A percentile compares a stretch with the other conserved stretches of the same genome.
Evolutionary conservation across 495 filamentous ascomycete species (phyloP).

Genomic region (Evernia prunastri): DNA sequence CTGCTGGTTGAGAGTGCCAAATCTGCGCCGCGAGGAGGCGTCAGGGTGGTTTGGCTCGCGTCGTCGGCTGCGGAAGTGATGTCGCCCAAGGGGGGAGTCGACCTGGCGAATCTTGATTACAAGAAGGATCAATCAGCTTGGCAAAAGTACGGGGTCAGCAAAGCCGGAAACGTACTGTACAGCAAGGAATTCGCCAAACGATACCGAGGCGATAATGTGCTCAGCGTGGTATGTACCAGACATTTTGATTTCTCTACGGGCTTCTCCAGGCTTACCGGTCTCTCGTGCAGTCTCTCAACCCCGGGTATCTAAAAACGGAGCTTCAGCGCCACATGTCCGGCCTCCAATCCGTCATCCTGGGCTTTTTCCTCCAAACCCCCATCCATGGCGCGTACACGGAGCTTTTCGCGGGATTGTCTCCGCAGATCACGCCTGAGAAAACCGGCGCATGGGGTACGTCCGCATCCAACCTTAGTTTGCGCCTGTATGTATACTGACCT

Average conservation of each 20-base stretch:
- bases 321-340: conserved; percentile 27
- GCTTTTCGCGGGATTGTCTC: conserved; percentile 21
- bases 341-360: not conserved
- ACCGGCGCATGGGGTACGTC: conserved; percentile 4
- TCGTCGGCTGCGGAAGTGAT: conserved; percentile 23
- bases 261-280: conserved; percentile 20
- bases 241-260: not conserved
- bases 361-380: not conserved
- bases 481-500: conserved; percentile 6
- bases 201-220: conserved; percentile 28
- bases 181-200: conserved; percentile 33
- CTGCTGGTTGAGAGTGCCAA: conserved; percentile 36
- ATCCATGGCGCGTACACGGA: conserved; percentile 19
- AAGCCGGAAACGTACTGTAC: conserved; percentile 37
- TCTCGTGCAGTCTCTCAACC: conserved; percentile 15
- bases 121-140: not conserved
- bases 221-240: conserved; percentile 6
- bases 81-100: conserved; percentile 17
- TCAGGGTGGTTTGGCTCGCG: conserved; percentile 38
- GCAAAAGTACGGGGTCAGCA: conserved; percentile 36
- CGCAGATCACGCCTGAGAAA: conserved; percentile 25
- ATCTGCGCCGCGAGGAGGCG: conserved; percentile 24
- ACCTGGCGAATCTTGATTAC: conserved; percentile 23
- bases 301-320: conserved; percentile 28
- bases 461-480: not conserved